Conservation (phyloP, 2,329 filamentous ascomycete genomes). For the Fusarium sp. region DNA sequence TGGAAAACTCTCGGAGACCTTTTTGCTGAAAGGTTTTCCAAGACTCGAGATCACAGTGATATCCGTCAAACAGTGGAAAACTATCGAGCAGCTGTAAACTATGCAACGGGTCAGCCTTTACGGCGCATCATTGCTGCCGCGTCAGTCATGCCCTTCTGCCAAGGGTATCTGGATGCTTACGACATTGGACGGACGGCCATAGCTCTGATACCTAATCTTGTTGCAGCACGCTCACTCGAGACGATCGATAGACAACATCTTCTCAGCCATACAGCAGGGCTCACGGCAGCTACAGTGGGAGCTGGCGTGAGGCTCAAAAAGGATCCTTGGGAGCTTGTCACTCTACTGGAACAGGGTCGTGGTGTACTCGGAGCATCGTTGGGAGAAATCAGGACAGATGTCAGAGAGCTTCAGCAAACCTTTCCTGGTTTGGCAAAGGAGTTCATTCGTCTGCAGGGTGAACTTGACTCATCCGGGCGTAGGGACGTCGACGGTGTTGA, state of each 20-base stretch:
- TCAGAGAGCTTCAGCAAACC: neutral
- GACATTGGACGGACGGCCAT: neutral
- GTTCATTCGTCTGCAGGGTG: neutral
- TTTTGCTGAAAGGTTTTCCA: neutral
- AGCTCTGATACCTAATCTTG: neutral
- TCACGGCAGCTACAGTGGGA: neutral
- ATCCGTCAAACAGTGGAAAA: neutral
- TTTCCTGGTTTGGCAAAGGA: neutral
- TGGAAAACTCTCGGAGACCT: neutral
- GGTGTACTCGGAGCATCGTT: neutral
- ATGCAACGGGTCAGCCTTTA: neutral
- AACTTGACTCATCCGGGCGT: neutral
- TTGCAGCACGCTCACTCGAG: neutral
- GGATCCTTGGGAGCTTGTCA: neutral
- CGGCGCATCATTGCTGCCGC: neutral
- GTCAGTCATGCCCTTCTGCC: neutral
- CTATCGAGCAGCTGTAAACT: neutral
- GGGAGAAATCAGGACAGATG: neutral
- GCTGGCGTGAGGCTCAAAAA: neutral
- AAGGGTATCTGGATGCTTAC: neutral
- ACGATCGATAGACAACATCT: neutral
- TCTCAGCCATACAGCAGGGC: neutral
- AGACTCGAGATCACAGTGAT: accelerated
- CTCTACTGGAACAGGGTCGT: neutral
- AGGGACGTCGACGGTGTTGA: too few species aligned